Base-by-base conservation (phyloP, 495 filamentous ascomycete genomes). In the Daldinia concentrica region DNA sequence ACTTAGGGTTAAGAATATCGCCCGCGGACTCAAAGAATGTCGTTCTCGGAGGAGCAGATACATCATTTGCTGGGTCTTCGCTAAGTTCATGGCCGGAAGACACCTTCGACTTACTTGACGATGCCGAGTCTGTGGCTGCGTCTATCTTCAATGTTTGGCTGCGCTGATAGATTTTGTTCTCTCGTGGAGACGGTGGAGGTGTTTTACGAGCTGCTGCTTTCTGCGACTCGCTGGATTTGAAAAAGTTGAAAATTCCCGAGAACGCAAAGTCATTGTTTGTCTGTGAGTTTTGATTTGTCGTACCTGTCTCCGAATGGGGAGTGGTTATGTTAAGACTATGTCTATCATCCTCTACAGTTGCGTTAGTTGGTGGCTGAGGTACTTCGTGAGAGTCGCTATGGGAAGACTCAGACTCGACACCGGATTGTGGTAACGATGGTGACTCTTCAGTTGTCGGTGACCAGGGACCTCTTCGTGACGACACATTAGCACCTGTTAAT, bases 11-110 rank as follows among this genome's bases (percentile, higher is more conserved):
- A 26, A 99, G 85, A 19, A 99, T 80, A 76, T 98, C 94, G 11
- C 92, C 91, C 2, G 95, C 95, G 0, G 95, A 93, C 81, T 99
- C 95, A 62, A 99, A 95, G 59, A 99, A 90, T 1, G 92, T 95
- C 0, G 95, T 98, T 68, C 89, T 91, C 0, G 95, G 95, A n/a
- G 95, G 95, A 1, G 93, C 87, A 54, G 87, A 80, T 43, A 86
- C 65, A 17, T 71, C 76, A 36, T 82, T 79, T 0, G 60, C 63
- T 19, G 74, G 67, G 41, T 84, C 81, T 54, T 82, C 82, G 8
- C 78, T 76, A 24, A 83, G 73, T 43, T 84, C 82, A 9, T 77
- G 71, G n/a, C 83, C 83, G 6, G 80, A 66, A 19, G 82, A 83
- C 19, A 81, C 80, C 19, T 70, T 79, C 4, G 81, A 81, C 27